Percentiles rank a stretch among this genome's conserved stretches.
Conservation (phyloP, 2,329 filamentous ascomycete genomes). For the Whalleya microplaca region DNA sequence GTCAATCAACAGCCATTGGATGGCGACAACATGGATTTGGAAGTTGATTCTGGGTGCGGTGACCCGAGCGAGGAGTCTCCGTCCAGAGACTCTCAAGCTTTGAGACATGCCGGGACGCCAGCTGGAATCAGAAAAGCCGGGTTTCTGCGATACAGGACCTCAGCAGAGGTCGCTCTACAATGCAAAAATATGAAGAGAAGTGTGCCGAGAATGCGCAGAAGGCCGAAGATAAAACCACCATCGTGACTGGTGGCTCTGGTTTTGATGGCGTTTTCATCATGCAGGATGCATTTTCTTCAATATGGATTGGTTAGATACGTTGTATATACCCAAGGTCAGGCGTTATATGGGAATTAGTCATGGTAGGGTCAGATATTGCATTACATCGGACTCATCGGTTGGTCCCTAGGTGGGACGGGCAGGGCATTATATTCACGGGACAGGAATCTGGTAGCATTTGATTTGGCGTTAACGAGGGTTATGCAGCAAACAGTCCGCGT, state of each 20-base stretch:
- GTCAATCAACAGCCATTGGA: conserved; percentile 12
- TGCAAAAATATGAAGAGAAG: conserved; percentile 36
- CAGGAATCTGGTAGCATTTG: conserved; percentile 27
- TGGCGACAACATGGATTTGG: conserved; percentile 24
- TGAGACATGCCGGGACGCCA: conserved; percentile 29
- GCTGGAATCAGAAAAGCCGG: conserved; percentile 31
- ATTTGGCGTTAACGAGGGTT: conserved; percentile 18
- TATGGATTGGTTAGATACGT: conserved; percentile 8
- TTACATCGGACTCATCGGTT: conserved; percentile 15
- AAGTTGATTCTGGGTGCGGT: conserved; percentile 25
- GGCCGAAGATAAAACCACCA: conserved; percentile 19
- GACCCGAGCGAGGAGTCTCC: conserved; percentile 23
- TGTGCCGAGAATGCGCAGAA: conserved; percentile 34
- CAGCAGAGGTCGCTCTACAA: conserved; percentile 31
- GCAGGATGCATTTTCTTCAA: conserved; percentile 1
- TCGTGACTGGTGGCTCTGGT: background rate
- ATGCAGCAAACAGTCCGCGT: conserved; percentile 3
- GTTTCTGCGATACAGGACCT: conserved; percentile 32
- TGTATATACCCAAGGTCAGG: conserved; percentile 33
- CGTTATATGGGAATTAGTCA: conserved; percentile 10
- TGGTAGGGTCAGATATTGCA: conserved; percentile 18
- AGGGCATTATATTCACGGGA: conserved; percentile 10
- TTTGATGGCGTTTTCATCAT: conserved; percentile 17
- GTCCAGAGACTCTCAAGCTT: conserved; percentile 17
- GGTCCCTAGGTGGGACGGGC: conserved; percentile 6